These are phyloP conservation scores for Selaginella moellendorffii DNA, from an alignment of 75 land plant genomes.

Conservation along the genomic window DNA sequence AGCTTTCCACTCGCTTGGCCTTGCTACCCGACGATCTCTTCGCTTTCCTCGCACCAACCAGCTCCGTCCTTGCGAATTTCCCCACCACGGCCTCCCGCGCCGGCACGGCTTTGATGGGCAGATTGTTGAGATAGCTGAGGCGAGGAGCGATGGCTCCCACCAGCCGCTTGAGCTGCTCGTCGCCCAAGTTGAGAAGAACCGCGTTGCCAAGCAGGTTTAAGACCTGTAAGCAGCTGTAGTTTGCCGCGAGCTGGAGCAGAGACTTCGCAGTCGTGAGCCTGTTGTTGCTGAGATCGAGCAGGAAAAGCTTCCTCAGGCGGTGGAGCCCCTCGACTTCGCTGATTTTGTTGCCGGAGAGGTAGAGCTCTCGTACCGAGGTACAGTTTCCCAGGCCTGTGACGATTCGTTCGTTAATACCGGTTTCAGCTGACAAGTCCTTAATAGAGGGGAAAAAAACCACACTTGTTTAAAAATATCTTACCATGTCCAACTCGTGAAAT, in stretches of 20 bases:
- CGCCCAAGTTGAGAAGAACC: neutral
- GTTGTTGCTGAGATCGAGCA: neutral
- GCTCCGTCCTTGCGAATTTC: neutral
- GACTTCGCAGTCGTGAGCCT: neutral
- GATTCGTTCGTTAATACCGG: no score
- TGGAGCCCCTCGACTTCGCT: conserved; percentile 8
- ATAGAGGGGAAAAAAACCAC: no score
- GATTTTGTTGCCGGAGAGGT: conserved; percentile 5
- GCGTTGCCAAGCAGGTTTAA: conserved; percentile 8
- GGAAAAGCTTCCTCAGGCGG: neutral
- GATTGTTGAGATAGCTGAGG: neutral
- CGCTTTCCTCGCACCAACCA: neutral
- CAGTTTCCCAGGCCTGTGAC: neutral
- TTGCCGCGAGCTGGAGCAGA: neutral
- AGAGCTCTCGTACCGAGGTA: neutral
- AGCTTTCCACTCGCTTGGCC: neutral
- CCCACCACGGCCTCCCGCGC: conserved; percentile 5
- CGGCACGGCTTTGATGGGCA: neutral
- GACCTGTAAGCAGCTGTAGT: conserved; percentile 1
- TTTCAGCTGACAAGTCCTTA: no score
- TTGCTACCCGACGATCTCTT: neutral
- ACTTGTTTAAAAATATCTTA: neutral
- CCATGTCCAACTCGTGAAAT: neutral
- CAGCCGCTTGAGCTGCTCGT: neutral
- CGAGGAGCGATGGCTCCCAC: neutral